Conservation (phyloP, 2,329 filamentous ascomycete species). For the Pseudopithomyces chartarum region DNA sequence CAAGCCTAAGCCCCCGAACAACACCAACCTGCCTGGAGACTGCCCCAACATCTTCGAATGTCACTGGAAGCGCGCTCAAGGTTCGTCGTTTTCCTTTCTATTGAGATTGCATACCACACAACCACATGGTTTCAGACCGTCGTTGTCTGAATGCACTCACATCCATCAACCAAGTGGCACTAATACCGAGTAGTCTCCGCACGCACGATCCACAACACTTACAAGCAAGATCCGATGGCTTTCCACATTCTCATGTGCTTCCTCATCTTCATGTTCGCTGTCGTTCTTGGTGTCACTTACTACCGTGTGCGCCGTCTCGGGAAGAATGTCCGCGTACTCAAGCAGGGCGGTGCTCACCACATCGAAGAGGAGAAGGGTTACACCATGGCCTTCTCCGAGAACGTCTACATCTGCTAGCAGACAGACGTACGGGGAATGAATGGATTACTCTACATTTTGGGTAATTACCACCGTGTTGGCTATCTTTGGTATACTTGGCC, state of each 20-base stretch:
- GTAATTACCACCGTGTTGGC: too few relatives aligned
- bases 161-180: neutral
- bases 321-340: neutral
- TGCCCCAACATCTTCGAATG: conserved; percentile 2
- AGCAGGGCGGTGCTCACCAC: neutral
- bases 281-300: neutral
- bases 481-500: too few relatives aligned
- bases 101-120: too few relatives aligned
- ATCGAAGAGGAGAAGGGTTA: neutral
- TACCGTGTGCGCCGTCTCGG: neutral
- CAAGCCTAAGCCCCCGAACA: neutral
- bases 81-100: neutral
- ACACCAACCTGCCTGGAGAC: neutral
- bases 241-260: neutral
- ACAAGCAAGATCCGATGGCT: neutral
- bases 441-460: too few relatives aligned
- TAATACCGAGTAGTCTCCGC: neutral
- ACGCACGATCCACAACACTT: neutral
- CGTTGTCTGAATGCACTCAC: neutral
- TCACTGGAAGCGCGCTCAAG: neutral
- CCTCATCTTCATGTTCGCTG: neutral
- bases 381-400: neutral
- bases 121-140: too few relatives aligned
- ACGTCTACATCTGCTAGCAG: neutral
- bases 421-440: too few relatives aligned